Evolutionary conservation across 176 grass and related monocot genomes (phyloP).

Genomic region (Stipa capillata): DNA sequence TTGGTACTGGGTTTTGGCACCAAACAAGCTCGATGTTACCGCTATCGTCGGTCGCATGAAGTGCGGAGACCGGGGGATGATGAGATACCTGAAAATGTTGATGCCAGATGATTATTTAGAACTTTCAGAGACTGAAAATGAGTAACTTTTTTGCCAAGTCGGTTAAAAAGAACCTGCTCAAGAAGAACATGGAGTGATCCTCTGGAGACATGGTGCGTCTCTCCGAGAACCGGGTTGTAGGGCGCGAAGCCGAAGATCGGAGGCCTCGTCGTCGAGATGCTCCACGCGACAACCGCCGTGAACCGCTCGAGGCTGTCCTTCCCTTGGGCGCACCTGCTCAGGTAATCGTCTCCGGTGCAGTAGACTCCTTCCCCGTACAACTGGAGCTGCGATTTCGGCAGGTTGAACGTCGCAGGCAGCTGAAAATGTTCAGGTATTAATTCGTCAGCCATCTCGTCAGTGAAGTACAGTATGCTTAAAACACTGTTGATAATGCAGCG

Average conservation of each 20-base stretch:
- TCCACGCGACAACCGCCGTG: conserved; percentile 62
- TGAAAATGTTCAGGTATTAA: conserved; percentile 14
- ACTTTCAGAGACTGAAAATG: neutral
- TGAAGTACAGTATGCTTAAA: neutral
- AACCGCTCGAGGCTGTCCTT: conserved; percentile 53
- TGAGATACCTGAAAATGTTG: conserved; percentile 53
- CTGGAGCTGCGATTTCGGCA: conserved; percentile 95
- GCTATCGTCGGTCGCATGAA: conserved; percentile 51
- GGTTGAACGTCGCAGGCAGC: conserved; percentile 92
- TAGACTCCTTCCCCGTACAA: conserved; percentile 81
- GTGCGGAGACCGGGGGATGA: conserved; percentile 62
- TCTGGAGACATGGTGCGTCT: conserved; percentile 81
- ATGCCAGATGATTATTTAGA: neutral
- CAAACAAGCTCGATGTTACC: conserved; percentile 56
- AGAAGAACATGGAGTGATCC: conserved; percentile 73
- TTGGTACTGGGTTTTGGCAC: conserved; percentile 62
- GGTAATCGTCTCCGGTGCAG: conserved; percentile 53
- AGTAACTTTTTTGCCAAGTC: neutral
- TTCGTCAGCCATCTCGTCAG: neutral
- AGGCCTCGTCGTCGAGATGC: conserved; percentile 82
- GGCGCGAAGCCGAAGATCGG: conserved; percentile 86
- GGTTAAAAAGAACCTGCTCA: conserved; percentile 69
- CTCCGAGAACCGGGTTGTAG: conserved; percentile 87
- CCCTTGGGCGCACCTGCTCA: conserved; percentile 34
- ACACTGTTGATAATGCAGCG: neutral